Percentiles rank a stretch among this genome's conserved stretches.
Conservation (phyloP, 108 stramenopile genomes). For the Stephanodiscus minutulus region DNA sequence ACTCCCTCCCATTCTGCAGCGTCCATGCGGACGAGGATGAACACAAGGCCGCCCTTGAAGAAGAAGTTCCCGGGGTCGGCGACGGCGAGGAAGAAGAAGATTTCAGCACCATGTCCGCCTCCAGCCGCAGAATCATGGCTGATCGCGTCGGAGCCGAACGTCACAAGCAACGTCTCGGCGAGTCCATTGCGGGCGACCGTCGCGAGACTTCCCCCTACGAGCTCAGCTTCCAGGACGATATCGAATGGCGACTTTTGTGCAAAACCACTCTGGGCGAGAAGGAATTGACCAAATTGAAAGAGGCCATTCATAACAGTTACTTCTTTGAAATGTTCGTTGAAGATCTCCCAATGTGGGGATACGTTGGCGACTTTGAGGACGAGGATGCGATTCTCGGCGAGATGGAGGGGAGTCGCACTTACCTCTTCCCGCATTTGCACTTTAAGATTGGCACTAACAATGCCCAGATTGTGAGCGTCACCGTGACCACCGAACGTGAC, state of each 20-base stretch:
- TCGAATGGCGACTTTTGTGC: constrained; percentile 91
- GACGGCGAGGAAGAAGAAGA: neutral
- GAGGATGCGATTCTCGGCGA: constrained; percentile 85
- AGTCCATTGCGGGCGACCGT: constrained; percentile 93
- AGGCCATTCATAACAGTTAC: constrained; percentile 92
- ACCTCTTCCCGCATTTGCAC: constrained; percentile 91
- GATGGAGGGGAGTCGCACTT: constrained; percentile 68
- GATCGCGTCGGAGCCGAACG: constrained; percentile 64
- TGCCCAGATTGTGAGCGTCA: constrained; percentile 89
- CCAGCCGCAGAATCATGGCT: constrained; percentile 29
- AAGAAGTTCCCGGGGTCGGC: constrained; percentile 38
- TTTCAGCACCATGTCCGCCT: neutral
- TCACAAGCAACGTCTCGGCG: constrained; percentile 86
- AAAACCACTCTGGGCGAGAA: constrained; percentile 58
- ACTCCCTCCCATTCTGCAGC: constrained; percentile 95
- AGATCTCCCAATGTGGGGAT: constrained; percentile 98
- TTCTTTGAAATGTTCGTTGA: constrained; percentile 99
- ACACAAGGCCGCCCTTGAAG: constrained; percentile 59
- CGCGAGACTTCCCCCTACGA: constrained; percentile 92
- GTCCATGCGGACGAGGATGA: constrained; percentile 71
- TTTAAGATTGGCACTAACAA: constrained; percentile 90
- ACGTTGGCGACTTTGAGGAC: constrained; percentile 81
- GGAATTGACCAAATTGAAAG: constrained; percentile 75
- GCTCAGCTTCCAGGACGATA: constrained; percentile 79
- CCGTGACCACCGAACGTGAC: constrained; percentile 84